Base-by-base conservation (phyloP, 805 yeast species). In the Saturnispora sekii region DNA sequence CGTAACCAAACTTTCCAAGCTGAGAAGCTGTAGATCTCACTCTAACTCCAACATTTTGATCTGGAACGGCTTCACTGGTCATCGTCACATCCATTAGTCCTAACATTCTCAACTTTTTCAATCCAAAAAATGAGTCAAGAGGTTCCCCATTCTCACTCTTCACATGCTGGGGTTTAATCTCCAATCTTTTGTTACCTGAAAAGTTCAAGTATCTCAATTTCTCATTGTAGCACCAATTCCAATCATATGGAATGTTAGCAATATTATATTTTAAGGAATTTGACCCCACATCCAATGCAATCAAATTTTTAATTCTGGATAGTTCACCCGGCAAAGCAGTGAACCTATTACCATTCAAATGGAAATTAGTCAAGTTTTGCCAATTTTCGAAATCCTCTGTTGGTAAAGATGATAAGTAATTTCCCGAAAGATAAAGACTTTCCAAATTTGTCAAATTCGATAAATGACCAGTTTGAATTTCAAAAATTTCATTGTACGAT, bases 21-120 rank as follows among this genome's bases (percentile, higher is more conserved):
- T 77, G 82, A 0, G 96, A 82, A 12, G 89, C 90, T 0, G 95
- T 84, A 0, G 97, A 86, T 54, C 98, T 77, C 15, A 93, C 82
- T 66, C 98, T 82, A 52, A 84, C 75, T 54, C 84, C 81, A 10
- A 77, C 77, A 10, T 76, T 71, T 62, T 89, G 96, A 62, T 90
- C 97, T 8, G 97, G 97, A 7, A 89, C 84, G 11, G 82, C 72
- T 12, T 88, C 81, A 0, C 95, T 83, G 1, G 95, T 87, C 49
- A 90, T 72, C 1, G 98, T 93, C 18, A 93, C 95, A 68, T 93
- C 99, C 81, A 93, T 87, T 50, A 93, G 69, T 0, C 97, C 97
- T 41, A 93, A 67, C 10, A 84, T 76, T 50, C 73, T 75, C 49
- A 93, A 64, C 34, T 84, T 71, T 42, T 82, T 79, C 57, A 93